Percentiles rank a stretch among this genome's conserved stretches.
Evolutionary conservation across 768 basidiomycete species (phyloP).

Genomic region (Brasilioporus rufonigricans): DNA sequence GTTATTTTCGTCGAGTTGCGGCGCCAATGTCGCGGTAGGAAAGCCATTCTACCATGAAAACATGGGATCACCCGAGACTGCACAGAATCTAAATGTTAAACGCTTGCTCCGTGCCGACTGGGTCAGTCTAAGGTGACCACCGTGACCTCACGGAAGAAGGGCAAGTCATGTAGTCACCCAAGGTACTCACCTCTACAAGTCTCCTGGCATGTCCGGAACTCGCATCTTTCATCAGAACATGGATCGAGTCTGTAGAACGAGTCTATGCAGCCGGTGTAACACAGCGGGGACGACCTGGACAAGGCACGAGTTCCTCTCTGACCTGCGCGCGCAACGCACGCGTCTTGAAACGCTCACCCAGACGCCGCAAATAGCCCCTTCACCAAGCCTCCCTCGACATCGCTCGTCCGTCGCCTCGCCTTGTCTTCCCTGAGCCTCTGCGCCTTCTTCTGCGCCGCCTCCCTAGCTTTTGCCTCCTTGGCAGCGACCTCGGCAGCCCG

Average conservation of each 20-base stretch:
- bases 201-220: neutral
- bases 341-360: neutral
- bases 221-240: neutral
- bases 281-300: neutral
- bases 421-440: conserved; percentile 7
- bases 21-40: too few relatives aligned
- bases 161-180: too few relatives aligned
- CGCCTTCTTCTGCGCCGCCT: conserved; percentile 9
- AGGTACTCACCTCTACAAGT: neutral
- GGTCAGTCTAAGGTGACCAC: too few relatives aligned
- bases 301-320: neutral
- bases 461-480: conserved; percentile 8
- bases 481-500: conserved; percentile 21
- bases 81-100: too few relatives aligned
- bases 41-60: too few relatives aligned
- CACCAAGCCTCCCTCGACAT: conserved; percentile 10
- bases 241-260: neutral
- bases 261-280: neutral
- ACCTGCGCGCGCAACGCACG: neutral
- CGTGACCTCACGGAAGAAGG: too few relatives aligned
- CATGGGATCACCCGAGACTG: too few relatives aligned
- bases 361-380: conserved; percentile 20
- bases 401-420: neutral
- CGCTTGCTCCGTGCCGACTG: too few relatives aligned
- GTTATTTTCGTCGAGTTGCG: too few relatives aligned